These are phyloP conservation scores for Hypsizygus marmoreus DNA, from an alignment of 768 basidiomycete genomes.

Conservation along the genomic window DNA sequence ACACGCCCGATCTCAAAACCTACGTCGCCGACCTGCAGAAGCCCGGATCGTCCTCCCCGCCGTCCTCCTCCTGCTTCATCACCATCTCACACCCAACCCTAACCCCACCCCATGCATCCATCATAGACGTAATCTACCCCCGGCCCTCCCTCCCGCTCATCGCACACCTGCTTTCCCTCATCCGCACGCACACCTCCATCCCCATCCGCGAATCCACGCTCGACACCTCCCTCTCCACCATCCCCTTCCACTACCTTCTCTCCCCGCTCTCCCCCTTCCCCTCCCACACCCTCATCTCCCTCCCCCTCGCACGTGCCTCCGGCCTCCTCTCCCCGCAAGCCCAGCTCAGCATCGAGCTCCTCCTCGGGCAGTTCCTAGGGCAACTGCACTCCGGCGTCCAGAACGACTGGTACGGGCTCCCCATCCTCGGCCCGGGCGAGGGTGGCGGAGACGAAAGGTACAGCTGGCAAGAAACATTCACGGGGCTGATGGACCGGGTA, in stretches of 20 bases:
- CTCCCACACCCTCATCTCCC: slow-evolving; percentile 36
- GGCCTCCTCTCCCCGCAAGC: slow-evolving; percentile 39
- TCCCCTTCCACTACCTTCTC: slow-evolving; percentile 57
- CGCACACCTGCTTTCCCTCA: slow-evolving; percentile 39
- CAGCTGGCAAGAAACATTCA: slow-evolving; percentile 80
- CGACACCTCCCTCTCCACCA: slow-evolving; percentile 43
- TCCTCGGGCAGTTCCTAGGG: slow-evolving; percentile 60
- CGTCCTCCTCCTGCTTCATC: slow-evolving; percentile 28
- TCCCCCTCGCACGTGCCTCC: slow-evolving; percentile 37
- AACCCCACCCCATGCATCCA: slow-evolving; percentile 14
- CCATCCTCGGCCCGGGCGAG: slow-evolving; percentile 25
- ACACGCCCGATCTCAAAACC: slow-evolving; percentile 17
- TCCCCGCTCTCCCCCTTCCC: slow-evolving; percentile 41
- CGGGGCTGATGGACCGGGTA: slow-evolving; percentile 54
- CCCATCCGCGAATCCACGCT: slow-evolving; percentile 53
- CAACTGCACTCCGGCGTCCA: slow-evolving; percentile 66
- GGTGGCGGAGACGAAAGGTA: slow-evolving; percentile 47
- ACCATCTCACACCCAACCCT: slow-evolving; percentile 24
- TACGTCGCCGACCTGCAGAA: slow-evolving; percentile 19
- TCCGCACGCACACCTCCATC: slow-evolving; percentile 46
- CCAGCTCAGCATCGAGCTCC: slow-evolving; percentile 53
- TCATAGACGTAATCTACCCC: too few relatives aligned
- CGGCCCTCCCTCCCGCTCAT: slow-evolving; percentile 40
- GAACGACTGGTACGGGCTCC: slow-evolving; percentile 76
- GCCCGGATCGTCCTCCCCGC: slow-evolving; percentile 4